Evolutionary conservation across 2,329 filamentous ascomycete species (phyloP).

Genomic region (Alternaria solani): DNA sequence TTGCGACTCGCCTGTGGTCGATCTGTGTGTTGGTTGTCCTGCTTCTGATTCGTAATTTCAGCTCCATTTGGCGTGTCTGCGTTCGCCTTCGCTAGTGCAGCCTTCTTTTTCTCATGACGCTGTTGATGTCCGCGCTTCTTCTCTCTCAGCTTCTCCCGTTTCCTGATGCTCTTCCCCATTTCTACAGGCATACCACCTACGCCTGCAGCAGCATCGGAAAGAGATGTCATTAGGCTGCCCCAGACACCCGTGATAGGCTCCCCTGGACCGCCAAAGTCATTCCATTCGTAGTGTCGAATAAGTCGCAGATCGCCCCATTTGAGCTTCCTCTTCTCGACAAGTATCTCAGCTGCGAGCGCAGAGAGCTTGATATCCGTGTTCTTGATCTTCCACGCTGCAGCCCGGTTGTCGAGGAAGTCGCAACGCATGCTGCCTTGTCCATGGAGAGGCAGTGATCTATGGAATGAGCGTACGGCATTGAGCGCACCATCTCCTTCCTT

Average conservation of each 20-base stretch:
- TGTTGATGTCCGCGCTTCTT: slow-evolving; percentile 53
- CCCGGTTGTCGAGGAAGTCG: slow-evolving; percentile 68
- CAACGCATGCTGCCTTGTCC: slow-evolving; percentile 65
- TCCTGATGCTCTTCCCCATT: slow-evolving; percentile 66
- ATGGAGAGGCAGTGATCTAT: slow-evolving; percentile 64
- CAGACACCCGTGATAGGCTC: slow-evolving; percentile 74
- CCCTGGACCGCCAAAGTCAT: slow-evolving; percentile 78
- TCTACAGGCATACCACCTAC: slow-evolving; percentile 70
- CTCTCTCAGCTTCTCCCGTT: slow-evolving; percentile 60
- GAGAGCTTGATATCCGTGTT: slow-evolving; percentile 67
- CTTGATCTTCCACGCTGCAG: slow-evolving; percentile 73
- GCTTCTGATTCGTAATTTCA: slow-evolving; percentile 10
- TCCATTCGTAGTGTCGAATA: slow-evolving; percentile 74
- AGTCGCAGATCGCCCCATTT: slow-evolving; percentile 70
- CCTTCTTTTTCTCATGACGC: slow-evolving; percentile 39
- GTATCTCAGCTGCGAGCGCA: slow-evolving; percentile 69
- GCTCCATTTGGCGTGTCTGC: slow-evolving; percentile 15
- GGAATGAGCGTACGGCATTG: slow-evolving; percentile 74
- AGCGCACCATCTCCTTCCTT: slow-evolving; percentile 70
- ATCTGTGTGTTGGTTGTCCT: slow-evolving; percentile 9
- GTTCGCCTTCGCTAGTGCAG: slow-evolving; percentile 31
- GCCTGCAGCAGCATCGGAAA: slow-evolving; percentile 68
- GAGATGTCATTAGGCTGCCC: slow-evolving; percentile 66
- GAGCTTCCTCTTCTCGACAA: slow-evolving; percentile 68
- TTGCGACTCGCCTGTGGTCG: slow-evolving; percentile 30